Evolutionary conservation across 176 grass and related monocot genomes (phyloP), one percentile per base, ranked within the genome.

Genomic region (Carex scoparia): DNA sequence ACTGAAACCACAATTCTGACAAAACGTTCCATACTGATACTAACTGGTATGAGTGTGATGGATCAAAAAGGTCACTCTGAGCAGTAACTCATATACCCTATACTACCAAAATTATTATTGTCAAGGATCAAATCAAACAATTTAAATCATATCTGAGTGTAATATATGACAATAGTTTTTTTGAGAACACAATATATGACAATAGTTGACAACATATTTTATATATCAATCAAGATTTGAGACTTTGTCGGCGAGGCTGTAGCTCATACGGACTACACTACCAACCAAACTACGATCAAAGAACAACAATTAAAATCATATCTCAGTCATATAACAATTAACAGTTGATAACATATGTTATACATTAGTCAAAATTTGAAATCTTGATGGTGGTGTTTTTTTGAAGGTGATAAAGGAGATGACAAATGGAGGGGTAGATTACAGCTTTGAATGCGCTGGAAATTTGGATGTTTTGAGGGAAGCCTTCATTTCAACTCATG

Each of bases 391-490:
- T 66, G 46, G 27, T 69, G 66, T 5, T 48, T 32, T 32, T 55
- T 6, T 65, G 51, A 49, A 97, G 91, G 77, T 94, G 10, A 92
- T 98, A 82, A 89, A 10, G 72, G 96, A 95, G 66, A 82, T 95
- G 91, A 98, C 96, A 0, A 82, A 84, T 44, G 96, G 93, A 27
- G 93, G 90, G 0, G 96, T 94, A 2, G 96, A 98, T 60, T 98
- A 88, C 70, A 94, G 96, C 33, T 98, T 98, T 76, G 96, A 98
- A 84, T 98, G 96, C 12, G 87, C 88, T 0, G 96, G 96, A 7
- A 91, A 87, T 63, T 5, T 85, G 0, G 90, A 90, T 38, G 93
- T 94, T 1, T 71, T 98, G 15, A 84, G 96, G 12, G 89, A 98
- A 86, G 85, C 96, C 61, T 98, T 95, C 67, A 7, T 89, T 19